These are phyloP conservation scores for Nemania diffusa DNA, from an alignment of 2,329 filamentous ascomycete species.

Conservation along the genomic window DNA sequence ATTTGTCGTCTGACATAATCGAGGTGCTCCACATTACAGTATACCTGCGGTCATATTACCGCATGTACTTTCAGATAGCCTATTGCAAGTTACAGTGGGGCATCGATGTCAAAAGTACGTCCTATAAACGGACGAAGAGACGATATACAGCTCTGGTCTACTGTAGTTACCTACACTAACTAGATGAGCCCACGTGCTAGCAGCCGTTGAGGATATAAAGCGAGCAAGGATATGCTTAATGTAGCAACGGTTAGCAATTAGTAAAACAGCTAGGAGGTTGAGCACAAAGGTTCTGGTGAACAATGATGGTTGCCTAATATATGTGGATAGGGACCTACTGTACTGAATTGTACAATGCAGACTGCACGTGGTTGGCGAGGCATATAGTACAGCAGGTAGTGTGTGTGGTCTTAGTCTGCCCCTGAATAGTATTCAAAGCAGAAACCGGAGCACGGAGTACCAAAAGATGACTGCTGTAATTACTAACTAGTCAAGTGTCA, in stretches of 20 bases:
- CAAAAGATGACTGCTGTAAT: not conserved
- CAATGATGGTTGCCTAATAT: not conserved
- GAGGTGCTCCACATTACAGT: conserved; percentile 4
- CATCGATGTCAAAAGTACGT: not conserved
- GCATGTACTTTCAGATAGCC: conserved; percentile 12
- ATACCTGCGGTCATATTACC: conserved; percentile 7
- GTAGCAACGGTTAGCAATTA: not conserved
- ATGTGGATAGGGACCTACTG: not conserved
- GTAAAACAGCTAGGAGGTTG: not conserved
- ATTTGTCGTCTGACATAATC: conserved; percentile 27
- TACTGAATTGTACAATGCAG: not conserved
- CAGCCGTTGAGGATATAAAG: not conserved
- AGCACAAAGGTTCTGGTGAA: too few species aligned
- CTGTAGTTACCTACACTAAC: not conserved
- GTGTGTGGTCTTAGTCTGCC: not conserved
- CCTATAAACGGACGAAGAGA: not conserved
- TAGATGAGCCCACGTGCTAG: not conserved
- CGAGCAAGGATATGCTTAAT: not conserved
- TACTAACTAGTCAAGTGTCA: not conserved
- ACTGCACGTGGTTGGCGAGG: not conserved
- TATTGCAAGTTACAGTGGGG: conserved; percentile 5
- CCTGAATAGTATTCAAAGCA: not conserved
- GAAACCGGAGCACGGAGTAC: not conserved
- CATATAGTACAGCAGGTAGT: not conserved
- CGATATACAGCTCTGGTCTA: not conserved